Evolutionary conservation across 1,139 yeast genomes (phyloP).

Genomic region (Blastobotrys elegans): DNA sequence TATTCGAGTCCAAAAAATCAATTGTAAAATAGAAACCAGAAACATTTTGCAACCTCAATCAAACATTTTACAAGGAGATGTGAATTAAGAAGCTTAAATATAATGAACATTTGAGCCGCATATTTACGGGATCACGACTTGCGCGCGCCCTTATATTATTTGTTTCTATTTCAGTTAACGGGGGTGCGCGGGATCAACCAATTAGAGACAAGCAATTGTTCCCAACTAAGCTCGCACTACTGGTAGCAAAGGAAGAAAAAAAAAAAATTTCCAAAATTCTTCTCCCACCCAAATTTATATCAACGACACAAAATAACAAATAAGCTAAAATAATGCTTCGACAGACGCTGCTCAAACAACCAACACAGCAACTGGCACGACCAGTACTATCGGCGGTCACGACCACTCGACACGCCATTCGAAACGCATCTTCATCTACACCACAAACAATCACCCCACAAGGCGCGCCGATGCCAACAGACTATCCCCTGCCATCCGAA

Average conservation of each 20-base stretch:
- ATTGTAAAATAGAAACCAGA: too few relatives aligned
- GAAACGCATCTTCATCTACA: background rate
- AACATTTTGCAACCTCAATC: too few relatives aligned
- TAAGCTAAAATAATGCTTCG: background rate
- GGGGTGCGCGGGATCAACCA: constrained; percentile 6
- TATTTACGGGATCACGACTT: too few relatives aligned
- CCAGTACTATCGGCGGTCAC: background rate
- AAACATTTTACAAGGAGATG: too few relatives aligned
- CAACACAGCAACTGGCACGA: background rate
- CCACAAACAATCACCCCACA: background rate
- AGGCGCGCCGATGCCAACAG: constrained; percentile 38
- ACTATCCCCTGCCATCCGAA: constrained; percentile 50
- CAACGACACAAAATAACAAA: background rate
- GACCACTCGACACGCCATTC: background rate
- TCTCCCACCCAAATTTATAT: too few relatives aligned
- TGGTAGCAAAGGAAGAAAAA: too few relatives aligned
- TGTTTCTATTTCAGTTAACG: too few relatives aligned
- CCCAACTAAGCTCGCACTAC: background rate
- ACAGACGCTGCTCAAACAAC: background rate
- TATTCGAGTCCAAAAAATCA: too few relatives aligned
- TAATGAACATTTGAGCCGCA: too few relatives aligned
- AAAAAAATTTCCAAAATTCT: background rate
- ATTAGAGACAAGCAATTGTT: constrained; percentile 10
- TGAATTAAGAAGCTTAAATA: too few relatives aligned
- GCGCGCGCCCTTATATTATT: too few relatives aligned